Conservation (phyloP, 2,329 filamentous ascomycete genomes). For the Aureobasidium sp. region DNA sequence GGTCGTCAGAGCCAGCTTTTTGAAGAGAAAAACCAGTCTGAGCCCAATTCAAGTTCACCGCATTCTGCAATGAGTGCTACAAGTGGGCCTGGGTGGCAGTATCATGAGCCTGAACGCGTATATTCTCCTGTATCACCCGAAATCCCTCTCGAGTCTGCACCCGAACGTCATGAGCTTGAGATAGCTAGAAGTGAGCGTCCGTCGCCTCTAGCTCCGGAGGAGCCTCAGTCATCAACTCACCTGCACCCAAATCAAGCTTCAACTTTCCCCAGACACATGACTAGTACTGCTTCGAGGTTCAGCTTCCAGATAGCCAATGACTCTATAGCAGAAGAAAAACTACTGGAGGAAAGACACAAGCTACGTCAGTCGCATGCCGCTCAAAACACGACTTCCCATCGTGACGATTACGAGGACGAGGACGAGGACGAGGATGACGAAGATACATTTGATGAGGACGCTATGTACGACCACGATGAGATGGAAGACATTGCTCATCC, state of each 20-base stretch:
- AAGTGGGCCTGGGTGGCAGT: conserved; percentile 7
- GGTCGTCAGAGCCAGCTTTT: conserved; percentile 29
- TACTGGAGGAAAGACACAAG: conserved; percentile 65
- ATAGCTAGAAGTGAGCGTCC: background rate
- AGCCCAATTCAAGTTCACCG: conserved; percentile 21
- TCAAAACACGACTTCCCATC: background rate
- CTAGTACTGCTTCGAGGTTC: conserved; percentile 69
- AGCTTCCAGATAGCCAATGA: conserved; percentile 76
- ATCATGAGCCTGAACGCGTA: conserved; percentile 5
- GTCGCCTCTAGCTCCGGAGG: background rate
- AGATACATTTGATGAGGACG: conserved; percentile 33
- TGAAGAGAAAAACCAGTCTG: conserved; percentile 20
- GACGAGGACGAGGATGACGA: conserved; percentile 31
- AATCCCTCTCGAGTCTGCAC: background rate
- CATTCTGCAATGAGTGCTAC: conserved; percentile 18
- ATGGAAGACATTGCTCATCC: conserved; percentile 31
- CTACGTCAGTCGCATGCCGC: conserved; percentile 46
- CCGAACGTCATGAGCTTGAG: background rate
- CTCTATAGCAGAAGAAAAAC: conserved; percentile 55
- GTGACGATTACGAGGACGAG: conserved; percentile 17
- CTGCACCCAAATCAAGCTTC: background rate
- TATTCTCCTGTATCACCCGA: conserved; percentile 16
- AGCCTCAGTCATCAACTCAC: background rate
- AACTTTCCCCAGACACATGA: conserved; percentile 36
- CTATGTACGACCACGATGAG: conserved; percentile 41